Base-by-base conservation (phyloP, 495 filamentous ascomycete genomes). In the Lindgomyces ingoldianus region DNA sequence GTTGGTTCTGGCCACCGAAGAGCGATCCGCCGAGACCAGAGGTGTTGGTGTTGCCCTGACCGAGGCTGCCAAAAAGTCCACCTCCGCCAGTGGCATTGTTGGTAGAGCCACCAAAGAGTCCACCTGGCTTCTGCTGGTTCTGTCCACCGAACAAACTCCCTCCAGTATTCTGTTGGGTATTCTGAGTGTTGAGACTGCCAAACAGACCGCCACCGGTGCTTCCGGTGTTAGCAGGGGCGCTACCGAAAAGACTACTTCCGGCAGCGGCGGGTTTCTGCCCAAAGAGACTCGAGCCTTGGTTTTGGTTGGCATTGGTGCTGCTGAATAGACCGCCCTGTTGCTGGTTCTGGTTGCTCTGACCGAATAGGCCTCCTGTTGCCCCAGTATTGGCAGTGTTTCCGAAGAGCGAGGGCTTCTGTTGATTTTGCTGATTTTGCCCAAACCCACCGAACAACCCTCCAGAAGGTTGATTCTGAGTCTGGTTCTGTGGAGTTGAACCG, bases 211-310 rank as follows among this genome's bases (percentile, higher is more conserved):
- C 77, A 29, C 76, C 76, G 21, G 49, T 61, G 29, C 33, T 68
- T 18, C 45, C 59, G 22, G 64, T 69, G 16, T 64, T 64, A 14
- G n/a, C n/a, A 8, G 36, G 39, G 10, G 65, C 57, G 33, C 21
- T 58, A 21, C 68, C 68, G 48, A 74, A 73, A 6, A 69, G 54
- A 41, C 58, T 42, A 0, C 61, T 50, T 27, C 67, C 60, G 16
- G 75, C 75, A 51, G 72, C 74, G 3, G 62, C 47, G 22, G 81
- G 77, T 58, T 83, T 83, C 36, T 70, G 70, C 18, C 85, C 85
- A 69, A 93, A 91, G 10, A 91, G 77, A 16, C 87, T 83, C 36
- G 77, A 81, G 74, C 74, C 33, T 76, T 78, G 73, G 64, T 77
- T 72, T 50, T 76, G 76, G 45, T 22, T 58, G 1, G 9, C 54